These are phyloP conservation scores for Leucocoprinus sp. DNA, from an alignment of 768 basidiomycete species.

Conservation along the genomic window DNA sequence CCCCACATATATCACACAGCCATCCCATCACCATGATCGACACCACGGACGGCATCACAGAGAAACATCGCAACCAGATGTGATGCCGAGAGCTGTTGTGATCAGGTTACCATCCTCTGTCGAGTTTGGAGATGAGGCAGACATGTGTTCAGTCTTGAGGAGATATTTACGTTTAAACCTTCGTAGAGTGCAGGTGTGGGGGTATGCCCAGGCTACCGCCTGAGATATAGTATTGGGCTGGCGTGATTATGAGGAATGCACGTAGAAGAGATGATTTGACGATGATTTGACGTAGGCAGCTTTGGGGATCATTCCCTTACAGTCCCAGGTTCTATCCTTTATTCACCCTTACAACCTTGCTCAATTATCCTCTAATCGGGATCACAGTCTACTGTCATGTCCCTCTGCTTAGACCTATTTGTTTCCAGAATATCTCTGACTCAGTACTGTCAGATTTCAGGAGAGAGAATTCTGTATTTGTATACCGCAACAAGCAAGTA, in stretches of 20 bases:
- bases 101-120: constrained; percentile 37
- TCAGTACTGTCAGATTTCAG: too few species aligned
- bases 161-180: constrained; percentile 93
- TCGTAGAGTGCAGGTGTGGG: constrained; percentile 31
- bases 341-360: too few species aligned
- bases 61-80: constrained; percentile 36
- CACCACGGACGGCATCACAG: constrained; percentile 18
- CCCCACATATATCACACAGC: constrained; percentile 18
- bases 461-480: too few species aligned
- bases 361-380: too few species aligned
- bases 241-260: constrained; percentile 99
- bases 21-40: constrained; percentile 12
- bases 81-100: constrained; percentile 56
- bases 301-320: too few species aligned
- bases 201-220: constrained; percentile 60
- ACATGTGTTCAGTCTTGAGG: constrained; percentile 91
- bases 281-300: too few species aligned
- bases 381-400: too few species aligned
- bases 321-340: too few species aligned
- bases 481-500: too few species aligned
- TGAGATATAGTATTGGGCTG: constrained; percentile 98
- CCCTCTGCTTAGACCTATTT: too few species aligned
- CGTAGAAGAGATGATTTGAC: constrained; percentile 92
- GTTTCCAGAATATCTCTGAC: too few species aligned
- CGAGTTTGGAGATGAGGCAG: constrained; percentile 29